Evolutionary conservation across 225 moss, liverwort and hornwort species (phyloP).

Genomic region (Anthoceros angustus): DNA sequence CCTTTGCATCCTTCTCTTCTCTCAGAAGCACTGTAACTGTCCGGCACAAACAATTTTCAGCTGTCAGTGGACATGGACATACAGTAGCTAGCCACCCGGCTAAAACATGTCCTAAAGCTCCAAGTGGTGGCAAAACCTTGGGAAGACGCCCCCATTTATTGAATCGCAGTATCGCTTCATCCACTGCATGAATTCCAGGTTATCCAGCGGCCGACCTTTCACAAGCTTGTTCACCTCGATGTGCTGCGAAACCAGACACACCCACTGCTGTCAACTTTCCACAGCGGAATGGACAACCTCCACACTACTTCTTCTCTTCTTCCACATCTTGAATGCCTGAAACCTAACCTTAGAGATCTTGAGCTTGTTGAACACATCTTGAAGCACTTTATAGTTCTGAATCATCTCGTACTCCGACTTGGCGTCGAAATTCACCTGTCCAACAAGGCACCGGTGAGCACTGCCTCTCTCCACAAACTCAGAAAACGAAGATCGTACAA

Average conservation of each 20-base stretch:
- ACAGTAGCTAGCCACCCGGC: not conserved
- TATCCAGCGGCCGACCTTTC: slow-evolving; percentile 87
- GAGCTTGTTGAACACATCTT: slow-evolving; percentile 96
- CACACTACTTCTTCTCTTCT: not conserved
- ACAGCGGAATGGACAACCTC: not conserved
- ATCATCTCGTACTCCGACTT: slow-evolving; percentile 99
- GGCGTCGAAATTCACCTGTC: slow-evolving; percentile 73
- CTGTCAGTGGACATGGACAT: not conserved
- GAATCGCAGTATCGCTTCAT: slow-evolving; percentile 92
- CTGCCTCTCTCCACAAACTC: not conserved
- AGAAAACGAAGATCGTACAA: not conserved
- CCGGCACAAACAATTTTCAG: not conserved
- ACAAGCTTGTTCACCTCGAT: slow-evolving; percentile 97
- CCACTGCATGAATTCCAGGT: slow-evolving; percentile 98
- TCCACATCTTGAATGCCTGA: not conserved
- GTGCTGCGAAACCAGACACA: slow-evolving; percentile 26
- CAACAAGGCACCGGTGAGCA: not conserved
- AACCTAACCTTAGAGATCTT: slow-evolving; percentile 52
- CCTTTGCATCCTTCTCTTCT: slow-evolving; percentile 90
- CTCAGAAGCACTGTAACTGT: slow-evolving; percentile 76
- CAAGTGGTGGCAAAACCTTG: not conserved
- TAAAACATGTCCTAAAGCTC: not conserved
- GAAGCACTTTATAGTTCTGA: slow-evolving; percentile 95
- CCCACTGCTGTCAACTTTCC: not conserved
- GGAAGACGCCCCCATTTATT: slow-evolving; percentile 64